Base-by-base conservation (phyloP, 75 land plant species). In the Cunninghamia lanceolata region DNA sequence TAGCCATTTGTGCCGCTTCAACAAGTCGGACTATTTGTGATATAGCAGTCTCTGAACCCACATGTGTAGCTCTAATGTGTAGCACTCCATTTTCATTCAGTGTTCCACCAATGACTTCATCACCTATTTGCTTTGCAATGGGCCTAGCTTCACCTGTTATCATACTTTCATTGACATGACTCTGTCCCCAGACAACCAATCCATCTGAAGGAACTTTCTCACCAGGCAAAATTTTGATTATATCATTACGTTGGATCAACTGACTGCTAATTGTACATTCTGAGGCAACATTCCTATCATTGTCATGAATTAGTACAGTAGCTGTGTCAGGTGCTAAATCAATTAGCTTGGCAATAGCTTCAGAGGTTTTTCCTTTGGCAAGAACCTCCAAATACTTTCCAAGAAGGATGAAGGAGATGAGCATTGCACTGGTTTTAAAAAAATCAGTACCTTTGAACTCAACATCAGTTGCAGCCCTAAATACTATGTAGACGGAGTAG, bases 351-450 rank as follows among this genome's bases (percentile, higher is more conserved):
- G 92, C 95, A 83, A 98, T 93, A 39, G 99, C 99, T 87, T 97
- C 95, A 43, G 99, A 96, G 43, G 96, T 95, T 77, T 93, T 98
- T 56, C 99, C 99, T 87, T 95, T 98, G 21, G 99, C 99, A 78
- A 96, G 45, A 78, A 94, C 93, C 82, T 98, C 97, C 86, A 98
- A 86, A 85, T 95, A 96, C 82, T 98, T 98, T 17, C 99, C 99
- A 2, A 98, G 88, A 53, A 98, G 91, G 73, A 98, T 96, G 87
- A 98, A 98, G 36, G 96, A 94, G 42, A 98, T 95, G 35, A 98
- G 93, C 99, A 98, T 98, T 6, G 97, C 93, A 89, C 99, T 98
- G 0, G 99, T 98, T 89, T 98, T 99, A 88, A 98, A 98, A 86
- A 95, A 98, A 88, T 98, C 99, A 14, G 92, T 92, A 73, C 94